phyloP scores from a whole-genome alignment of 1,139 yeast genomes.

The Wickerhamomyces sp. region DNA sequence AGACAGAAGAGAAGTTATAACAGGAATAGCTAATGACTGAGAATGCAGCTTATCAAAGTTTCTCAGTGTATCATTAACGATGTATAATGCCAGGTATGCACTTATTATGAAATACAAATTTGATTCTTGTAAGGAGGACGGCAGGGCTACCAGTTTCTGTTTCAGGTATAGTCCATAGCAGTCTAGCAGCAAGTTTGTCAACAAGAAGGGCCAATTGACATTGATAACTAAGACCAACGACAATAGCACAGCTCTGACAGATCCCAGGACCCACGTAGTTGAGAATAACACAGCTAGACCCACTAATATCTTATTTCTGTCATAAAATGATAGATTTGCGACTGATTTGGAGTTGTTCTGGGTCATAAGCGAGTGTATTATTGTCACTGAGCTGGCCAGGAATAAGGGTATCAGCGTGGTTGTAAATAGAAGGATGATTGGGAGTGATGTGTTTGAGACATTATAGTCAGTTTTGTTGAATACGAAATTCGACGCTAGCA shows the following conservation, averaged over 20 bases:
- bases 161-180: conserved; percentile 3
- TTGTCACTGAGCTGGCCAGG: conserved; percentile 19
- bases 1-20: conserved; percentile 22
- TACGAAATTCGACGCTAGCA: conserved; percentile 29
- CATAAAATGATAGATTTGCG: neutral
- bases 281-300: conserved; percentile 11
- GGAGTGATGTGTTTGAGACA: conserved; percentile 1
- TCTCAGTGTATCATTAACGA: conserved; percentile 14
- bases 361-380: conserved; percentile 10
- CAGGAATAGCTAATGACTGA: conserved; percentile 11
- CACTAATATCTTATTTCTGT: conserved; percentile 7
- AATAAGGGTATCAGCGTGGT: conserved; percentile 25
- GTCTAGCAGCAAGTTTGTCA: conserved; percentile 12
- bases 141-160: conserved; percentile 2
- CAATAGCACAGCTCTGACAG: conserved; percentile 18
- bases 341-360: conserved; percentile 2
- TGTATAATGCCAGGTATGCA: conserved; percentile 11
- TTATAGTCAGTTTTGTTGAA: conserved; percentile 10
- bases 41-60: conserved; percentile 7
- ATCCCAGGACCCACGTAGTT: conserved; percentile 15
- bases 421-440: conserved; percentile 6
- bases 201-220: conserved; percentile 7
- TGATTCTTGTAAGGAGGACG: conserved; percentile 2
- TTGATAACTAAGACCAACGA: conserved; percentile 16
- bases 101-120: conserved; percentile 7